phyloP scores from a whole-genome alignment of 2,329 filamentous ascomycete genomes.

The Pseudofabraea citricarpa region DNA sequence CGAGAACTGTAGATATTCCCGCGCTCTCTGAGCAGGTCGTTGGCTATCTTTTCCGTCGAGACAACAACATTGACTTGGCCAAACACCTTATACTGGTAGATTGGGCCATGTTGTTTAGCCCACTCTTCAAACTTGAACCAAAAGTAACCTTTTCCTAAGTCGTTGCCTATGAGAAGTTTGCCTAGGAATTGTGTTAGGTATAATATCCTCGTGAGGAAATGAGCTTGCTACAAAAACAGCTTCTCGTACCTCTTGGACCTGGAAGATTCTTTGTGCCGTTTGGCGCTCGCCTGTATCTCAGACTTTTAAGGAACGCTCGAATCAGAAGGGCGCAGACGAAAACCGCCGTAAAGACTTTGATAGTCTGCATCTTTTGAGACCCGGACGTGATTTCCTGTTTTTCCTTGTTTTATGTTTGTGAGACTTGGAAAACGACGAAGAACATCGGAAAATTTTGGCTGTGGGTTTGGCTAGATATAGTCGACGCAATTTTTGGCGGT shows the following conservation, averaged over 20 bases:
- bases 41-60: constrained; percentile 34
- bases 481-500: no score
- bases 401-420: no score
- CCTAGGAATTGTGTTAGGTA: not conserved
- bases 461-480: no score
- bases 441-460: no score
- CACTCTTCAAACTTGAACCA: constrained; percentile 38
- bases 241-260: not conserved
- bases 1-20: constrained; percentile 34
- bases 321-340: not conserved
- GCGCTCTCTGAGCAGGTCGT: constrained; percentile 36
- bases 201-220: not conserved
- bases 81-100: constrained; percentile 39
- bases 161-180: not conserved
- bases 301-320: not conserved
- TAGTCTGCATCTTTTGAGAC: not conserved
- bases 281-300: not conserved
- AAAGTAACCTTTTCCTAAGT: constrained; percentile 22
- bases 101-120: constrained; percentile 31
- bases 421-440: no score
- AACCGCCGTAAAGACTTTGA: not conserved
- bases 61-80: constrained; percentile 33
- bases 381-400: no score
- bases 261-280: not conserved
- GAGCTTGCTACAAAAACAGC: not conserved